A percentile compares a stretch with the other conserved stretches of the same genome.
phyloP scores from a whole-genome alignment of 805 yeast genomes.

The Kazachstania kunashirensis region DNA sequence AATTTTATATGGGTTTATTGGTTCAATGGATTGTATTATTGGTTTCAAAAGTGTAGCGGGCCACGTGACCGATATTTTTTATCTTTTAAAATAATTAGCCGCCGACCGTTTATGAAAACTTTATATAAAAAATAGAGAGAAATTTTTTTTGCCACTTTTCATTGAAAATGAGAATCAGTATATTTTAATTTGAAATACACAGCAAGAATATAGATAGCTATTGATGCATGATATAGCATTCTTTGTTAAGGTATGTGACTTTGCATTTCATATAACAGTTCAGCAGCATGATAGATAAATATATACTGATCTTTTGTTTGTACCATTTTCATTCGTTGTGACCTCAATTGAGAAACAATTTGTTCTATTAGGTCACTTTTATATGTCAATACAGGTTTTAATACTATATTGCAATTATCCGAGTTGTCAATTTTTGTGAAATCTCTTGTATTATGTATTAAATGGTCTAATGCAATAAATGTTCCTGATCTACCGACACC shows the following conservation, averaged over 20 bases:
- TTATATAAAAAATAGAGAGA: too few relatives aligned
- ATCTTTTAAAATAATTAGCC: too few relatives aligned
- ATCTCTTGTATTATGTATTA: constrained; percentile 24
- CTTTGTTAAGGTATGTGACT: not conserved
- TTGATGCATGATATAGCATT: not conserved
- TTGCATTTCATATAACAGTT: not conserved
- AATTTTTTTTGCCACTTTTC: too few relatives aligned
- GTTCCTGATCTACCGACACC: constrained; percentile 98
- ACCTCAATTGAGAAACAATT: constrained; percentile 26
- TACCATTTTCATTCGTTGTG: constrained; percentile 31
- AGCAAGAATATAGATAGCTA: not conserved
- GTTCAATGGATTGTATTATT: too few relatives aligned
- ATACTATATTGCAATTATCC: not conserved
- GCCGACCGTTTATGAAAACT: too few relatives aligned
- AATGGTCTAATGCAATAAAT: constrained; percentile 44
- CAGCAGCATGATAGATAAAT: constrained; percentile 29
- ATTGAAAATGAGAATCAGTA: too few relatives aligned
- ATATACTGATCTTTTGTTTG: constrained; percentile 27
- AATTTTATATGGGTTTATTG: too few relatives aligned
- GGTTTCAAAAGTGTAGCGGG: too few relatives aligned
- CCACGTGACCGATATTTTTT: too few relatives aligned
- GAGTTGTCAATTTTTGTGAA: constrained; percentile 6
- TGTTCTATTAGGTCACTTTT: constrained; percentile 27
- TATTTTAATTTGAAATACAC: not conserved
- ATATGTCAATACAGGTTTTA: constrained; percentile 8